Percentiles rank a stretch among this genome's conserved stretches.
Evolutionary conservation across 768 basidiomycete genomes (phyloP).

Genomic region (Leccinum olivaceopallidum): DNA sequence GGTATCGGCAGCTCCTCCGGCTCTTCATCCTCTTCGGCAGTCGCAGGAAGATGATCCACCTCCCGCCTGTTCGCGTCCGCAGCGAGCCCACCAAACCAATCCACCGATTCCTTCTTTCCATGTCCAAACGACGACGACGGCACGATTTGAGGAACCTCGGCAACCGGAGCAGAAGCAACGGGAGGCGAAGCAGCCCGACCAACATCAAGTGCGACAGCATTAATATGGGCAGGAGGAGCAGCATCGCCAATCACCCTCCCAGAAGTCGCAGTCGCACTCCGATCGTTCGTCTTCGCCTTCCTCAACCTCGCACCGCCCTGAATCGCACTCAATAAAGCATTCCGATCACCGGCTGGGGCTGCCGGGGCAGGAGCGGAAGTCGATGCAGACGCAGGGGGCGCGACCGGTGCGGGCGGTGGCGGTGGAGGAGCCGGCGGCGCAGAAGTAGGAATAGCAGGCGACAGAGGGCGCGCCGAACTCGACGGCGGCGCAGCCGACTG

Average conservation of each 20-base stretch:
- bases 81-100: slow-evolving; percentile 90
- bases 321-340: slow-evolving; percentile 77
- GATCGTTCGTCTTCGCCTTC: slow-evolving; percentile 82
- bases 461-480: slow-evolving; percentile 24
- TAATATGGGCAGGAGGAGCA: slow-evolving; percentile 71
- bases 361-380: slow-evolving; percentile 40
- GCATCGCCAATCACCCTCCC: slow-evolving; percentile 80
- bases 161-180: slow-evolving; percentile 18
- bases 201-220: slow-evolving; percentile 35
- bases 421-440: slow-evolving; percentile 39
- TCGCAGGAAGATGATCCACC: slow-evolving; percentile 48
- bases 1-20: slow-evolving; percentile 40
- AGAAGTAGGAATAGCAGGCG: slow-evolving; percentile 37
- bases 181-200: slow-evolving; percentile 33
- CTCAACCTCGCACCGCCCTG: slow-evolving; percentile 70
- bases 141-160: slow-evolving; percentile 18
- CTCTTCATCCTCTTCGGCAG: slow-evolving; percentile 54
- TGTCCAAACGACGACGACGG: slow-evolving; percentile 29
- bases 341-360: slow-evolving; percentile 51
- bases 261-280: slow-evolving; percentile 65
- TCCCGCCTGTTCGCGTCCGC: slow-evolving; percentile 54
- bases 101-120: slow-evolving; percentile 74
- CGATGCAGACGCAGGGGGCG: slow-evolving; percentile 30
- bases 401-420: slow-evolving; percentile 26
- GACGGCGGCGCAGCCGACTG: slow-evolving; percentile 48